Evolutionary conservation across 495 filamentous ascomycete species (phyloP), one percentile per base, ranked within the genome.

Genomic region (Hyaloscypha finlandica): DNA sequence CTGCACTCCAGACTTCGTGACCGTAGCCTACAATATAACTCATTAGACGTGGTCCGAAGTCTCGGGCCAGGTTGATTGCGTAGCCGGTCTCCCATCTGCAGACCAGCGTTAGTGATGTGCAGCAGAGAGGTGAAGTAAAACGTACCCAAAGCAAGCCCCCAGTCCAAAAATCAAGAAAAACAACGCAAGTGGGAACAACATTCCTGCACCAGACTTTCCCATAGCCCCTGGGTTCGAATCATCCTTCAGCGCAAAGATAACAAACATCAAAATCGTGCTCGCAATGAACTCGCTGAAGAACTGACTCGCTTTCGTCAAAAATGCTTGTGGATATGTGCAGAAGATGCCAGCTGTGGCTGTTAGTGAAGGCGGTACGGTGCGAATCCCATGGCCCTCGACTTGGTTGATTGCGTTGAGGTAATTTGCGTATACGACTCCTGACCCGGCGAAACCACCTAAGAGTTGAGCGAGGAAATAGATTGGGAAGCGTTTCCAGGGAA

Each of bases 241-340:
- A 67, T 90, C 88, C 68, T 86, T 89, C 35, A 90, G 72, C 0
- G 86, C 88, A 69, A 89, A 90, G 52, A 91, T 89, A 65, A 86
- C 77, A 72, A 90, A 89, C 84, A 89, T 88, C 22, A 89, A 71
- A 9, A 90, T 78, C 0, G 86, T 72, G 58, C 81, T 83, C 0
- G 85, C 85, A 53, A 90, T 78, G 66, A 89, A 88, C 66, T 90
- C 88, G 20, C 80, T 84, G 76, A 90, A 88, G 75, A 90, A 89
- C 68, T 85, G 80, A 4, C 81, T 80, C 0, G 84, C 78, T 55
- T 78, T 86, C 0, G 82, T 85, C 77, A 90, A 77, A 73, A 89
- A 90, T 2, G 79, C 75, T 31, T 84, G 83, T 25, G 85, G 85
- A 65, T 90, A 90, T 3, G 88, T 89, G 77, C 84, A 86, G 73